phyloP scores from a whole-genome alignment of 2,329 filamentous ascomycete species.

The Sclerotinia sclerotiorum region DNA sequence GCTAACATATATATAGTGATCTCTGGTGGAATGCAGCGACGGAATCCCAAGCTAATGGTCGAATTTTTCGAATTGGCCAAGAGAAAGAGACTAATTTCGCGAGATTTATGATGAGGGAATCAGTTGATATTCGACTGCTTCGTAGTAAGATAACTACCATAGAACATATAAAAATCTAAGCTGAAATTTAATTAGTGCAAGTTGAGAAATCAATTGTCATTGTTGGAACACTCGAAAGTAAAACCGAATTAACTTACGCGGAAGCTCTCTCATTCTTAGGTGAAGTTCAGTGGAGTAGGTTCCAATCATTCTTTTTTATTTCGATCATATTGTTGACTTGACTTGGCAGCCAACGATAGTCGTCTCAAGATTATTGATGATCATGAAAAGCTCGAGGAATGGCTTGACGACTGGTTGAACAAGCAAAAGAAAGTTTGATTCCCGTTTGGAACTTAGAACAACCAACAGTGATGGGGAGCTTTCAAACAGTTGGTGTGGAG shows the following conservation, averaged over 20 bases:
- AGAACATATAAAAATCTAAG: no score
- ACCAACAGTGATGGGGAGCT: neutral
- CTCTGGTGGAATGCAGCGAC: conserved; percentile 9
- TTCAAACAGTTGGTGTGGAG: neutral
- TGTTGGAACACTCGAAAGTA: neutral
- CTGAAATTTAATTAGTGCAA: neutral
- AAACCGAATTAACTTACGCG: neutral
- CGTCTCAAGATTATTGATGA: neutral
- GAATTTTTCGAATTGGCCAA: conserved; percentile 8
- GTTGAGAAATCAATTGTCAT: neutral
- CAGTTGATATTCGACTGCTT: conserved; percentile 1
- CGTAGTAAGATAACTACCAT: neutral
- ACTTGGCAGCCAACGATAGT: neutral
- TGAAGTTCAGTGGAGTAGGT: neutral
- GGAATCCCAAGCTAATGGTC: conserved; percentile 4
- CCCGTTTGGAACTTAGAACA: neutral
- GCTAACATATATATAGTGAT: neutral
- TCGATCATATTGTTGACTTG: neutral
- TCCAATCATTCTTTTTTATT: neutral
- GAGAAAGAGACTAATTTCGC: neutral
- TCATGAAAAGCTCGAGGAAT: neutral
- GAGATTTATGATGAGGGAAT: conserved; percentile 2
- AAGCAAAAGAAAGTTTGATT: neutral
- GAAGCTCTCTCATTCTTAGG: conserved; percentile 2
- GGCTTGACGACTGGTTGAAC: neutral